Evolutionary conservation across 805 yeast genomes (phyloP).

Genomic region (Wickerhamiella sergipiensis): DNA sequence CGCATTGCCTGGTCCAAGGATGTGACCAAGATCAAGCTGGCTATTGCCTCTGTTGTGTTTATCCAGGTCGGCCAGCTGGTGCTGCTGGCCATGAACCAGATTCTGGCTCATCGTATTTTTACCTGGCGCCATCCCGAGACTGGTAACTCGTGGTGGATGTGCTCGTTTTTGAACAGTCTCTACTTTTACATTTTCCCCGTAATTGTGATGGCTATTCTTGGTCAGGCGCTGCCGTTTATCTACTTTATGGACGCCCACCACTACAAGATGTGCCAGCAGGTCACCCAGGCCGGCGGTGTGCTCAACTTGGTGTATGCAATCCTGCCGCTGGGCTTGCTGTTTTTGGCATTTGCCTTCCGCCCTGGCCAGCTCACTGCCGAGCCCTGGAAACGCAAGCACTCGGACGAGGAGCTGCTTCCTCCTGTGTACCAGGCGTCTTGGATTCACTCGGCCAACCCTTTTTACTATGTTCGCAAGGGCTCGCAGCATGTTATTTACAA

Average conservation of each 20-base stretch:
- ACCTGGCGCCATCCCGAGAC: slow-evolving; percentile 68
- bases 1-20: slow-evolving; percentile 49
- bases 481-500: slow-evolving; percentile 27
- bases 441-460: slow-evolving; percentile 49
- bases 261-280: slow-evolving; percentile 40
- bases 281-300: slow-evolving; percentile 37
- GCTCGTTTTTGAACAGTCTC: slow-evolving; percentile 35
- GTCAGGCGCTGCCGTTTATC: slow-evolving; percentile 45
- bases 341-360: slow-evolving; percentile 38
- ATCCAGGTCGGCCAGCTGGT: slow-evolving; percentile 44
- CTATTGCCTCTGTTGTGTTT: slow-evolving; percentile 45
- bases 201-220: slow-evolving; percentile 55
- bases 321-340: slow-evolving; percentile 36
- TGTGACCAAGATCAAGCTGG: slow-evolving; percentile 32
- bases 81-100: slow-evolving; percentile 44
- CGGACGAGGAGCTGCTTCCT: slow-evolving; percentile 27
- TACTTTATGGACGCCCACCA: slow-evolving; percentile 36
- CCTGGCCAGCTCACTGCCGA: slow-evolving; percentile 34
- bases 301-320: slow-evolving; percentile 38
- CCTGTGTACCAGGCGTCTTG: slow-evolving; percentile 52
- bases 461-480: slow-evolving; percentile 43
- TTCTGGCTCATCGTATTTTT: slow-evolving; percentile 58
- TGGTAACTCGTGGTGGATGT: slow-evolving; percentile 40
- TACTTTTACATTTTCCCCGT: slow-evolving; percentile 44
- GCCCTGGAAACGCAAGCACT: slow-evolving; percentile 10